These are phyloP conservation scores for Lasiodiplodia hormozganensis DNA, from an alignment of 2,329 filamentous ascomycete species.

Conservation along the genomic window DNA sequence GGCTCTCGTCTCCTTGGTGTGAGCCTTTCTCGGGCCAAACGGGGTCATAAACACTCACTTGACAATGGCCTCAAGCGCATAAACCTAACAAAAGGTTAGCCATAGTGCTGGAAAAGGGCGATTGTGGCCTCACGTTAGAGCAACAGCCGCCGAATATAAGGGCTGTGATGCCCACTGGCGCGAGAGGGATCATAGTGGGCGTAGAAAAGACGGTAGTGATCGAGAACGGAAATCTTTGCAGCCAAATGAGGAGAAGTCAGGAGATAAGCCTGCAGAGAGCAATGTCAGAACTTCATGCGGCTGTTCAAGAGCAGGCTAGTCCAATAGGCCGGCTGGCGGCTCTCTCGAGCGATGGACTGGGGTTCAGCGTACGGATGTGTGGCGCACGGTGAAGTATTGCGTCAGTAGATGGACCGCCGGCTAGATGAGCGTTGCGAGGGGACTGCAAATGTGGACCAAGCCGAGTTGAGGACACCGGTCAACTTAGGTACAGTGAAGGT, in stretches of 20 bases:
- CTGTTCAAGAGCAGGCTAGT: not conserved
- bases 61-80: slow-evolving; percentile 91
- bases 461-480: not conserved
- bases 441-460: not conserved
- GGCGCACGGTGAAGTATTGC: not conserved
- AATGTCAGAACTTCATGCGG: not conserved
- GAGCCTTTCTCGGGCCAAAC: slow-evolving; percentile 29
- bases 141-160: slow-evolving; percentile 97
- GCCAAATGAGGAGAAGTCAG: not conserved
- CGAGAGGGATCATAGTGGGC: slow-evolving; percentile 38
- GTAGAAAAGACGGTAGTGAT: not conserved
- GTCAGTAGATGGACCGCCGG: not conserved
- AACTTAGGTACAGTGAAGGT: slow-evolving; percentile 1
- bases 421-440: not conserved
- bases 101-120: not conserved
- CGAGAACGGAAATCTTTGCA: not conserved
- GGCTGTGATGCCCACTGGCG: slow-evolving; percentile 66
- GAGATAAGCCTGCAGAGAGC: not conserved
- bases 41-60: slow-evolving; percentile 66
- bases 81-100: slow-evolving; percentile 67
- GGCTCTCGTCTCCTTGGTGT: slow-evolving; percentile 72
- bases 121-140: slow-evolving; percentile 73
- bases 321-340: not conserved
- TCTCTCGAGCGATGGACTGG: not conserved
- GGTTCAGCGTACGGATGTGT: not conserved